Evolutionary conservation across 768 basidiomycete species (phyloP), one percentile per base, ranked within the genome.

Genomic region (Holtermanniella nyarrowii): DNA sequence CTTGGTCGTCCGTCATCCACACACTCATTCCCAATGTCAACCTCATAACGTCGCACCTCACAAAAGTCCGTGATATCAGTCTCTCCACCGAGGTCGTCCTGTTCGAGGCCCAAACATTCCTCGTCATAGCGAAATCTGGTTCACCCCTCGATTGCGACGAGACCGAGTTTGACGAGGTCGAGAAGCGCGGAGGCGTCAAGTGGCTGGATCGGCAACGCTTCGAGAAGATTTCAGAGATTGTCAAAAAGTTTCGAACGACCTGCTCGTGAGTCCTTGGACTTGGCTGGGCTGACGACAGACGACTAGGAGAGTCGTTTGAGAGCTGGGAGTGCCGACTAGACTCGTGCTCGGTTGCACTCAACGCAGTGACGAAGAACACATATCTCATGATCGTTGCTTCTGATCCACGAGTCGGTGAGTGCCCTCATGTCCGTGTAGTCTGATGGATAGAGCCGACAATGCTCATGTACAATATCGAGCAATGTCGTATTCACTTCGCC

Each of bases 1-100:
- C 95, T 18, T 97, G 95, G 95, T 97, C 95, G 18, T 83, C 82
- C 57, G 93, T 99, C 54, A 90, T 99, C 14, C 88, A 95, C 65
- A 89, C 88, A 14, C 78, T 99, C 60, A 93, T 96, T 52, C 95
- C 95, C 3, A 96, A 97, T 59, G 88, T 88, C 27, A 75, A 82
- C n/a, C 82, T 88, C 42, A 83, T 99, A 39, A 82, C 85, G 1
- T 82, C 79, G 56, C 90, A 97, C 60, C 80, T 99, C 16, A 79
- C 82, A 5, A 86, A 82, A 46, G 85, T 97, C 54, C 86, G 90
- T 13, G 77, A 81, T 44, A 82, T 88, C 0, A 90, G 89, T 68
- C 84, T 80, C 56, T 90, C 91, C 4, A 86, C 85, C 0, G 95
- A 99, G 72, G 88, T 89, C 52, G 83, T 97, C 62, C 80, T 96